phyloP scores from a whole-genome alignment of 129 eudicot species.

The Tanacetum coccineum region DNA sequence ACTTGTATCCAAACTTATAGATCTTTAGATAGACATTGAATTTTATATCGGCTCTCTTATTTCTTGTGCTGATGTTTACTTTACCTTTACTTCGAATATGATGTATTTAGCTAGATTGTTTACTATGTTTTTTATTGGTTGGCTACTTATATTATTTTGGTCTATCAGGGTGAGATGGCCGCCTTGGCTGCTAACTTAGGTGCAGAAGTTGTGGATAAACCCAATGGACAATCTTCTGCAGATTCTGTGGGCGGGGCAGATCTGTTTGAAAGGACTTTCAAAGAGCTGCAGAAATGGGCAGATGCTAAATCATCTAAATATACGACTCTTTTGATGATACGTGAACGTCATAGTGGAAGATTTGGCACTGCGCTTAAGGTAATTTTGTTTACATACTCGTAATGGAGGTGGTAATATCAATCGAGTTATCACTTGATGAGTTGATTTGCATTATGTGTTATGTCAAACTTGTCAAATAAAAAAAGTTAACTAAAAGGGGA shows the following conservation, averaged over 20 bases:
- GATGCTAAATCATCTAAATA: conserved; percentile 65
- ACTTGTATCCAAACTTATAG: background rate
- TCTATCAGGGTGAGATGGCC: conserved; percentile 53
- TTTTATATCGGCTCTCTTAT: background rate
- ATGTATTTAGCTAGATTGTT: conserved; percentile 10
- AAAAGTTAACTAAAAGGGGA: no score
- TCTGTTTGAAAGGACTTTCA: conserved; percentile 70
- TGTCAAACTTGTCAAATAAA: no score
- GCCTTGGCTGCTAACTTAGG: conserved; percentile 36
- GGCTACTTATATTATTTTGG: conserved; percentile 11
- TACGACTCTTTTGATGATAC: conserved; percentile 64
- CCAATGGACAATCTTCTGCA: conserved; percentile 32
- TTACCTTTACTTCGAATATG: background rate
- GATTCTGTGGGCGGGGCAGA: conserved; percentile 38
- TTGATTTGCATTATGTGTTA: no score
- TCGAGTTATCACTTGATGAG: no score
- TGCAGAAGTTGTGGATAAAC: conserved; percentile 37
- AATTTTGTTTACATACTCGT: conserved; percentile 5
- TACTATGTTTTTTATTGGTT: background rate
- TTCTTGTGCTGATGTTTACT: background rate
- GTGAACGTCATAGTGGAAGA: conserved; percentile 66
- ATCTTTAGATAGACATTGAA: background rate
- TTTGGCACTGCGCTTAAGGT: conserved; percentile 95
- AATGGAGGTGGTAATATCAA: no score
- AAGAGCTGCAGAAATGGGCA: conserved; percentile 88